These are phyloP conservation scores for Tolypocladium tropicale DNA, from an alignment of 2,329 filamentous ascomycete species.

Conservation along the genomic window DNA sequence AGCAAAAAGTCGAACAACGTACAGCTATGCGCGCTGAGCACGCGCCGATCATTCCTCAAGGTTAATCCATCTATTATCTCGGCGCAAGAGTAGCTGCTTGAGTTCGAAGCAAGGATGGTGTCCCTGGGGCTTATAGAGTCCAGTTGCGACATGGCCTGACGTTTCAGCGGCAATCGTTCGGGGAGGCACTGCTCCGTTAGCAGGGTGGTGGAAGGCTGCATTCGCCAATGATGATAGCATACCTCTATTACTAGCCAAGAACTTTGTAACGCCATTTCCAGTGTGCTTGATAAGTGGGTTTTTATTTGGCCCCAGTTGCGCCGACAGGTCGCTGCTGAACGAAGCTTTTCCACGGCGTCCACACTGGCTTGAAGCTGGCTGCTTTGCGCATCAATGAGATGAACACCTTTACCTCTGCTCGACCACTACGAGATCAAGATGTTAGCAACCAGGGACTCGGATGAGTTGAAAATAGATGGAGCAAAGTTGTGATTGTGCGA, in stretches of 20 bases:
- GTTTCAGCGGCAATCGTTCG: conserved; percentile 30
- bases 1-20: conserved; percentile 8
- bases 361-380: conserved; percentile 15
- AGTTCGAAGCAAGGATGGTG: conserved; percentile 34
- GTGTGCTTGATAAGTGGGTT: conserved; percentile 8
- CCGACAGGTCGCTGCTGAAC: conserved; percentile 1
- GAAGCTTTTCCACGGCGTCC: conserved; percentile 14
- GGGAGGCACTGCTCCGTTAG: conserved; percentile 27
- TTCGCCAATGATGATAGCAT: neutral
- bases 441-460: neutral
- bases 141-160: conserved; percentile 24
- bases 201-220: neutral
- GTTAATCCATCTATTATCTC: conserved; percentile 28
- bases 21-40: conserved; percentile 34
- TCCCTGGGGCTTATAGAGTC: conserved; percentile 23
- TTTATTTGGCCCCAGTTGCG: conserved; percentile 11
- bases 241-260: conserved; percentile 20
- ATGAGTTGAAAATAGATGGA: neutral
- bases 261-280: conserved; percentile 9
- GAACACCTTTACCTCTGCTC: conserved; percentile 16
- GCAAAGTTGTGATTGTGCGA: no score
- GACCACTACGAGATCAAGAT: conserved; percentile 12
- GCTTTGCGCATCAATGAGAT: conserved; percentile 15
- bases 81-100: conserved; percentile 32
- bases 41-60: conserved; percentile 20